Evolutionary conservation across 768 basidiomycete genomes (phyloP).

Genomic region (Mycena amicta): DNA sequence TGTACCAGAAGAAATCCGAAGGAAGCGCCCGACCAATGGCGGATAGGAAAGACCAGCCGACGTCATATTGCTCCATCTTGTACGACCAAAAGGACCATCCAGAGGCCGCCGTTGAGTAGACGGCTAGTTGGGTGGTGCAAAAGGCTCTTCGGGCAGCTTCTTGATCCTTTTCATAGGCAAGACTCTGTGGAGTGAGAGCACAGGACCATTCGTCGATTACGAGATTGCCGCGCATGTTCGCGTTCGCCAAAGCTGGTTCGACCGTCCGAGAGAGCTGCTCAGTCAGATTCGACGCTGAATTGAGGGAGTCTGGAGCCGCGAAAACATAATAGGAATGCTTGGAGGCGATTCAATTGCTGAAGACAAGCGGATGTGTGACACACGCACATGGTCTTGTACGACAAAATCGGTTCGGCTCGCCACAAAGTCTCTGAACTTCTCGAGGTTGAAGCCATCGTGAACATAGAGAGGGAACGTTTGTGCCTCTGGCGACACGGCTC

Average conservation of each 20-base stretch:
- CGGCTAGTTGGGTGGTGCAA: conserved; percentile 59
- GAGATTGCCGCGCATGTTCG: conserved; percentile 44
- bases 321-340: conserved; percentile 76
- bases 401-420: conserved; percentile 59
- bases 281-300: conserved; percentile 61
- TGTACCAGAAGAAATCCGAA: conserved; percentile 56
- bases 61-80: conserved; percentile 62
- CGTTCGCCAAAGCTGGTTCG: conserved; percentile 31
- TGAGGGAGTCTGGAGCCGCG: conserved; percentile 50
- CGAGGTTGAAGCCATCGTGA: conserved; percentile 67
- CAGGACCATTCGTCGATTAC: conserved; percentile 88
- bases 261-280: conserved; percentile 45
- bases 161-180: conserved; percentile 48
- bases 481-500: conserved; percentile 39
- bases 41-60: conserved; percentile 70
- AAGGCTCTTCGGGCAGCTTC: conserved; percentile 50
- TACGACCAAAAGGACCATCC: conserved; percentile 79
- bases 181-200: conserved; percentile 64
- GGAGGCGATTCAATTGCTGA: not conserved
- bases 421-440: conserved; percentile 51
- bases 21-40: conserved; percentile 62
- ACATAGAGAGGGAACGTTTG: conserved; percentile 61
- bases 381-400: conserved; percentile 58
- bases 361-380: not conserved
- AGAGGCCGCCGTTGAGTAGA: conserved; percentile 55